Percentiles rank a stretch among this genome's conserved stretches.
Evolutionary conservation across 2,329 filamentous ascomycete genomes (phyloP).

Genomic region (Davidsoniella eucalypti): DNA sequence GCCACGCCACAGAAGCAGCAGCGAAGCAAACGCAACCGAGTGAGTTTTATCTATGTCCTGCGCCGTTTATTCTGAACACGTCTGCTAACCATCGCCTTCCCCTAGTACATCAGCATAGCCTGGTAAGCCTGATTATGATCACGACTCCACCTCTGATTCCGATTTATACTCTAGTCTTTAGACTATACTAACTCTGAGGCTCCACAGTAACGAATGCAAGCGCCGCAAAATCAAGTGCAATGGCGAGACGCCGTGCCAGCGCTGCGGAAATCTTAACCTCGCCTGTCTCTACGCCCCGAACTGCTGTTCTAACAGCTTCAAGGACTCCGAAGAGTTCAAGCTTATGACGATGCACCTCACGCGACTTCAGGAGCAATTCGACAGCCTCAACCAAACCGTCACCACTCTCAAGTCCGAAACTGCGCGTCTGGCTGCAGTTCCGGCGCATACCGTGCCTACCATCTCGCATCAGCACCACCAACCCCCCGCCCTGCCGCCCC

Average conservation of each 20-base stretch:
- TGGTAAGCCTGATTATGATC: slow-evolving; percentile 28
- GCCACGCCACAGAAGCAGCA: slow-evolving; percentile 29
- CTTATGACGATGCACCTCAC: slow-evolving; percentile 60
- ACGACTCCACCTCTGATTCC: not conserved
- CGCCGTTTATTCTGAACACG: not conserved
- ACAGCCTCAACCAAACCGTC: slow-evolving; percentile 56
- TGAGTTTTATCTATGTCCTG: slow-evolving; percentile 20
- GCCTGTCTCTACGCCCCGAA: slow-evolving; percentile 50
- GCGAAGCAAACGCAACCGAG: slow-evolving; percentile 43
- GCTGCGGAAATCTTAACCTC: slow-evolving; percentile 52
- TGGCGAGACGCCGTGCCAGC: slow-evolving; percentile 48
- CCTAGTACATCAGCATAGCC: slow-evolving; percentile 43
- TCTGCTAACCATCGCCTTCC: not conserved
- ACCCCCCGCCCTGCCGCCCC: slow-evolving; percentile 3
- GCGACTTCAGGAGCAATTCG: slow-evolving; percentile 69
- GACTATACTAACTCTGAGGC: not conserved
- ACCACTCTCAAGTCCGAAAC: slow-evolving; percentile 46
- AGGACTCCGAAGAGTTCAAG: slow-evolving; percentile 82
- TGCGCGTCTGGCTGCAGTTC: slow-evolving; percentile 22
- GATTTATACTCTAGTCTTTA: slow-evolving; percentile 7
- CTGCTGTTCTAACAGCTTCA: slow-evolving; percentile 62
- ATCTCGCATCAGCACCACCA: slow-evolving; percentile 1
- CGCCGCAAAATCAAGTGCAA: slow-evolving; percentile 63
- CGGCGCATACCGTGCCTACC: not conserved
- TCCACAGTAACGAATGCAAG: slow-evolving; percentile 51